Base-by-base conservation (phyloP, 495 filamentous ascomycete species). In the Lindgomyces ingoldianus region DNA sequence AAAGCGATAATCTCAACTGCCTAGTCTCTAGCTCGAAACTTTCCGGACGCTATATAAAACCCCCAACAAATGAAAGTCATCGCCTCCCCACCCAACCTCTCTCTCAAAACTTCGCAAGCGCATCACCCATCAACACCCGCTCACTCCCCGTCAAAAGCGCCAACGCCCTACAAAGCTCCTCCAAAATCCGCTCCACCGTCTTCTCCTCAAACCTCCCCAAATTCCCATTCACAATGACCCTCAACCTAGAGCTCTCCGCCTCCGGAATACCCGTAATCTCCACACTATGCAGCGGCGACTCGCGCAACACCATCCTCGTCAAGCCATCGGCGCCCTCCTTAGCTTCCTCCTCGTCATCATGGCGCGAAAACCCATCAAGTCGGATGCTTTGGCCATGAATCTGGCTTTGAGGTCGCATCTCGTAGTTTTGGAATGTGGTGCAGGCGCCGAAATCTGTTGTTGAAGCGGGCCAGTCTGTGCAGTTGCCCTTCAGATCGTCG, bases 401-500 rank as follows among this genome's bases (percentile, higher is more conserved):
- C 33, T 39, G 33, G 33, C 33, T 39, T 39, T 39, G 33, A 39
- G 33, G 33, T 14, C 33, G 33, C 33, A 39, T 39, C 33, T 50
- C 47, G 18, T 24, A 8, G 47, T 50, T 50, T 21, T 50, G 47
- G 47, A 24, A 50, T 50, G 26, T 50, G 47, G 21, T 50, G 4
- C 47, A 6, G 33, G 33, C 33, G 33, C 33, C 33, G 33, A 50
- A 50, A 50, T 50, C 26, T 50, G 47, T 50, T 24, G 21, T 50
- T 39, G 33, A 39, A 39, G 33, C 47, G 9, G 47, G 47, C 47
- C 47, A 50, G 18, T 50, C 47, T 8, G 47, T 50, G 18, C 47
- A 50, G 4, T 50, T 6, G 4, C 26, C 18, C 47, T 8, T 22
- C 21, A 50, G 21, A 21, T 50, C 47, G 3, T 6, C 18, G 4